Evolutionary conservation across 2,329 filamentous ascomycete genomes (phyloP).

Genomic region (Ceratocystiopsis minuta): DNA sequence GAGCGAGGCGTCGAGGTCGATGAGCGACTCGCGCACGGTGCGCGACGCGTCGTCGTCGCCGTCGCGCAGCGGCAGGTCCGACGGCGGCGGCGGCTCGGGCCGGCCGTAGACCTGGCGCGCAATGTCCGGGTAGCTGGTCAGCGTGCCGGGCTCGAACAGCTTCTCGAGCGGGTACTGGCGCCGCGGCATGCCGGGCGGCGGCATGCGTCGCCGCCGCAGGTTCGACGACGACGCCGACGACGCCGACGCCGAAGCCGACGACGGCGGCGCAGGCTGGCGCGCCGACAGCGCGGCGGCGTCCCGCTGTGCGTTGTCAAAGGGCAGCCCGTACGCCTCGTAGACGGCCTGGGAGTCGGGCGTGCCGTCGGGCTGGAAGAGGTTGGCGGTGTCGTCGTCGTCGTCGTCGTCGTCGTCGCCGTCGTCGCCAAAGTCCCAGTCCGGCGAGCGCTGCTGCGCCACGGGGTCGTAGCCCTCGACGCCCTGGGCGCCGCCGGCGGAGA

Average conservation of each 20-base stretch:
- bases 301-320: no score
- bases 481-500: constrained; percentile 40
- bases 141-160: constrained; percentile 47
- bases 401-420: no score
- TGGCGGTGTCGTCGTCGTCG: constrained; percentile 14
- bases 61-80: constrained; percentile 41
- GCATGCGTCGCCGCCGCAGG: constrained; percentile 32
- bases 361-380: no score
- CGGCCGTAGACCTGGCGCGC: constrained; percentile 41
- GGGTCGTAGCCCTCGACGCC: constrained; percentile 13
- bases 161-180: constrained; percentile 44
- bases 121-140: constrained; percentile 46
- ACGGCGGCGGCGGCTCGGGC: constrained; percentile 23
- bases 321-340: constrained; percentile 33
- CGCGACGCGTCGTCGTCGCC: constrained; percentile 35
- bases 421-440: constrained; percentile 45
- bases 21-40: constrained; percentile 42
- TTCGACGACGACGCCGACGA: constrained; percentile 31
- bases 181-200: constrained; percentile 37
- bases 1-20: constrained; percentile 41
- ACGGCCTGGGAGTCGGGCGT: constrained; percentile 36
- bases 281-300: no score
- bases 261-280: no score
- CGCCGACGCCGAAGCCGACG: constrained; percentile 18
- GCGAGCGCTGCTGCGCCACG: no score